Conservation (phyloP, 306 rosid species). For the Cicer bijugum region DNA sequence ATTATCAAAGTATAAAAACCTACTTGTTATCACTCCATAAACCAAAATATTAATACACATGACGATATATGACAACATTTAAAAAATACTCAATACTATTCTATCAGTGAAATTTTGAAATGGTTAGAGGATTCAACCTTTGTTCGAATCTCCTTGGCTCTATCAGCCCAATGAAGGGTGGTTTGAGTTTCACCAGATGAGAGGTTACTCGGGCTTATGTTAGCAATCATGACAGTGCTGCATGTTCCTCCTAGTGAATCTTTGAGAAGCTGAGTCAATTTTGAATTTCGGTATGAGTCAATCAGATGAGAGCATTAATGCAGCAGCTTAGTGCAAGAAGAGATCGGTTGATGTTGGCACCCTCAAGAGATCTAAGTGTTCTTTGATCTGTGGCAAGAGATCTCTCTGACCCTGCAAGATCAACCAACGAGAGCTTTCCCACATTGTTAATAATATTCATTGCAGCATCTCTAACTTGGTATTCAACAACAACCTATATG, state of each 20-base stretch:
- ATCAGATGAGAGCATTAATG: conserved; percentile 92
- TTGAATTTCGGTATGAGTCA: conserved; percentile 84
- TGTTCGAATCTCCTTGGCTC: conserved; percentile 65
- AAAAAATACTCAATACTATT: conserved; percentile 13
- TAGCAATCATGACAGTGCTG: conserved; percentile 92
- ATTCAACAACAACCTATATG: conserved; percentile 76
- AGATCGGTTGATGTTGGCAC: conserved; percentile 92
- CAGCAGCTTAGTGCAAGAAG: conserved; percentile 92
- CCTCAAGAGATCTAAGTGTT: conserved; percentile 88
- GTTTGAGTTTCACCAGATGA: conserved; percentile 91
- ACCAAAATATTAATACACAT: background rate
- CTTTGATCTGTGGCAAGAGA: conserved; percentile 95
- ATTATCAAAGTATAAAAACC: background rate
- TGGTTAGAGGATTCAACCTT: conserved; percentile 32
- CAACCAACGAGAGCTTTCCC: conserved; percentile 89
- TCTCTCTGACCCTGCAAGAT: conserved; percentile 98
- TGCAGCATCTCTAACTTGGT: conserved; percentile 71
- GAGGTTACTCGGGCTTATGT: conserved; percentile 86
- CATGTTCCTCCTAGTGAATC: conserved; percentile 90
- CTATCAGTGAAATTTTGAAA: conserved; percentile 22
- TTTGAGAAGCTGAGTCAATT: conserved; percentile 92
- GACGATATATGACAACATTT: background rate
- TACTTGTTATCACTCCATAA: background rate
- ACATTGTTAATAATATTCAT: conserved; percentile 69
- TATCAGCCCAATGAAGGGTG: conserved; percentile 94